Percentiles rank a stretch among this genome's conserved stretches.
These are phyloP conservation scores for Argentina anserina DNA, from an alignment of 306 rosid species.

Conservation along the genomic window DNA sequence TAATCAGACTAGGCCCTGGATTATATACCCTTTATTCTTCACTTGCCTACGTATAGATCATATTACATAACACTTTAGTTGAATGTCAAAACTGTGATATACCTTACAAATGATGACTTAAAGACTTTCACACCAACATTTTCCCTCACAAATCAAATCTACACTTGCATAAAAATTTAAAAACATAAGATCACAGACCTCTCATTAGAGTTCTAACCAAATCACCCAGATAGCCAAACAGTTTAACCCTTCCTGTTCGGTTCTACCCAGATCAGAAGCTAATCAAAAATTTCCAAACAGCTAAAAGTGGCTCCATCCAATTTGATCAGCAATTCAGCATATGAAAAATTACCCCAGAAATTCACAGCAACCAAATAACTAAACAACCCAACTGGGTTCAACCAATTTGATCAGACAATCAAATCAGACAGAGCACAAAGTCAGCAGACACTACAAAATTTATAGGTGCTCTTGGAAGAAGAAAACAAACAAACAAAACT, in stretches of 20 bases:
- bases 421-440: not conserved
- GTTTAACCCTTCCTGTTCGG: not conserved
- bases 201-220: not conserved
- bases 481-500: not conserved
- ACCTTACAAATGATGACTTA: not conserved
- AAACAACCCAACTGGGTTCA: not conserved
- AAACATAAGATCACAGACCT: slow-evolving; percentile 6
- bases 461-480: not conserved
- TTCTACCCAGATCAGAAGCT: not conserved
- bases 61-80: not conserved
- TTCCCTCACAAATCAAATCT: not conserved
- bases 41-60: not conserved
- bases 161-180: not conserved
- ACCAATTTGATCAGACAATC: not conserved
- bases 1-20: not conserved
- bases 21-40: not conserved
- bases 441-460: not conserved
- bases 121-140: not conserved
- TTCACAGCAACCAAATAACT: not conserved
- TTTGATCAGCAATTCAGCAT: not conserved
- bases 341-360: not conserved
- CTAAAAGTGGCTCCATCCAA: not conserved
- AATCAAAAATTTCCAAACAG: not conserved
- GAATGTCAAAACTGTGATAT: not conserved
- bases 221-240: not conserved